Evolutionary conservation across 2,329 filamentous ascomycete species (phyloP), one percentile per base, ranked within the genome.

Genomic region (Alternaria tenuissima): DNA sequence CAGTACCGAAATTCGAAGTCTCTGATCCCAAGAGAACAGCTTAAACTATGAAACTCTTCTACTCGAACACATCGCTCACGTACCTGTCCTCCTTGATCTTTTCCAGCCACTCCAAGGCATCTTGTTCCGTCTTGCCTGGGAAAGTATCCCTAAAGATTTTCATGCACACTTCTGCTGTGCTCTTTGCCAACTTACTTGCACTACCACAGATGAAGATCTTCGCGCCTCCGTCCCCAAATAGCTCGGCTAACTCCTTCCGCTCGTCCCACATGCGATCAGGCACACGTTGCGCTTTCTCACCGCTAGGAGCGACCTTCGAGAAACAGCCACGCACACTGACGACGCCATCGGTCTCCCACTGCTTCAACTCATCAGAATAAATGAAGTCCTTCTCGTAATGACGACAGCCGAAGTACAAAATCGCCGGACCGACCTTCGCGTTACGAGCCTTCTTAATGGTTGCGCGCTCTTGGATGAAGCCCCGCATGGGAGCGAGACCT

Each of bases 151-250:
- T 39, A 11, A 32, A 59, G 38, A 72, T 71, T 52, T 59, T 64
- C 65, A 67, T 72, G 49, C 67, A 64, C 18, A 77, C 75, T 47
- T 76, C 71, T 4, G 68, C 72, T 28, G 65, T 70, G 49, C 81
- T 80, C 59, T 70, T 69, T 30, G 75, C 78, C 46, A 83, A 78
- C 63, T 76, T 79, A 46, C 76, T 77, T 44, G 76, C 78, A 43
- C 85, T 87, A 5, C 89, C 89, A 71, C 89, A 91, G 11, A 90
- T 82, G 68, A 86, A 90, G 1, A 89, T 78, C 65, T 84, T 84
- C 0, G 88, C 84, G 0, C 81, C 81, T 9, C 74, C 57, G 0
- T 78, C 69, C 51, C 81, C 28, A 44, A 72, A 85, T 41, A 86
- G 57, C 11, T 74, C 66, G 20, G 75, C 67, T 8, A 84, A 60